A percentile compares a stretch with the other conserved stretches of the same genome.
Conservation (phyloP, 306 rosid species). For the Styphnolobium japonicum region DNA sequence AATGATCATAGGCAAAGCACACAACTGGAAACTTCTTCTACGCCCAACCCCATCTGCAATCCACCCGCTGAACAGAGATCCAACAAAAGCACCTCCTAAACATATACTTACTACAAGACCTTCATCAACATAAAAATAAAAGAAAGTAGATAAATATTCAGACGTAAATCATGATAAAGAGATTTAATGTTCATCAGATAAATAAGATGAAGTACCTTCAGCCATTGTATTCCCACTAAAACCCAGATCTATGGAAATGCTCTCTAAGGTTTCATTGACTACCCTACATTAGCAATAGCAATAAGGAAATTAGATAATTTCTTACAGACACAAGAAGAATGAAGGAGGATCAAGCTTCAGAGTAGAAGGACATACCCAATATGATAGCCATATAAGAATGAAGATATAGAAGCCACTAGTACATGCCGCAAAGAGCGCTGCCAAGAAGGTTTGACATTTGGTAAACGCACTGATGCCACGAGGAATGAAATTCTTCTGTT, state of each 20-base stretch:
- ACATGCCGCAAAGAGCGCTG: constrained; percentile 60
- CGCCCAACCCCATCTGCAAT: constrained; percentile 82
- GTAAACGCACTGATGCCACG: constrained; percentile 38
- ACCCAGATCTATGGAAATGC: constrained; percentile 74
- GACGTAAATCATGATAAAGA: background rate
- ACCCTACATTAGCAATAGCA: constrained; percentile 55
- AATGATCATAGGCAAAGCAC: constrained; percentile 84
- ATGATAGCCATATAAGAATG: constrained; percentile 86
- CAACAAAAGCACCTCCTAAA: constrained; percentile 81
- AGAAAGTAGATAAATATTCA: constrained; percentile 9
- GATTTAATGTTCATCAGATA: background rate
- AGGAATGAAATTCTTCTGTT: constrained; percentile 27
- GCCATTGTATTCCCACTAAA: constrained; percentile 79
- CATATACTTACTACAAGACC: constrained; percentile 91
- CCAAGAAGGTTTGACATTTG: constrained; percentile 65
- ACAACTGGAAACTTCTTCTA: constrained; percentile 80
- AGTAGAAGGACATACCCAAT: constrained; percentile 51
- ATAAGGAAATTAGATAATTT: constrained; percentile 22
- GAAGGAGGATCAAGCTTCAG: constrained; percentile 27
- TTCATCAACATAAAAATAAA: constrained; percentile 39
- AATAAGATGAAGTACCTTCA: constrained; percentile 52
- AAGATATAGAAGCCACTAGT: constrained; percentile 65
- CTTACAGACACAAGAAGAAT: background rate
- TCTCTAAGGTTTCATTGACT: constrained; percentile 83
- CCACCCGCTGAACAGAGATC: constrained; percentile 79